These are phyloP conservation scores for Dothiorella sarmentorum DNA, from an alignment of 2,329 filamentous ascomycete species.

Conservation along the genomic window DNA sequence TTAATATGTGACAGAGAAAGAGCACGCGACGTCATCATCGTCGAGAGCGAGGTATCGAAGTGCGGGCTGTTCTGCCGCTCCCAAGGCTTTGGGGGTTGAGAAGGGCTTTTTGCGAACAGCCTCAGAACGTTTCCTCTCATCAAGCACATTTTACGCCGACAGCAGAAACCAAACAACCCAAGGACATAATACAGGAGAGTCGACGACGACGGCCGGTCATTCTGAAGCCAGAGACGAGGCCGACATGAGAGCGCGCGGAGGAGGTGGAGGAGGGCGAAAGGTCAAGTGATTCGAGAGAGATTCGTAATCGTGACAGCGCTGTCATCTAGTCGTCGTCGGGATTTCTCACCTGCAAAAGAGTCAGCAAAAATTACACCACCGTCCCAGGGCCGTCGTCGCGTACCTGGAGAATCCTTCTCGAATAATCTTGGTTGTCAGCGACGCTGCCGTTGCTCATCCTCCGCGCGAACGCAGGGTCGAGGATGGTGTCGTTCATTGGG, in stretches of 20 bases:
- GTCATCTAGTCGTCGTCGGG: slow-evolving; percentile 19
- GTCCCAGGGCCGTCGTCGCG: slow-evolving; percentile 26
- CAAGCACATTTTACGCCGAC: slow-evolving; percentile 12
- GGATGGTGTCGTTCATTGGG: slow-evolving; percentile 74
- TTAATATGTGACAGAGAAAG: slow-evolving; percentile 18
- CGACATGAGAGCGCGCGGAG: slow-evolving; percentile 9
- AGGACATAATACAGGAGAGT: slow-evolving; percentile 15
- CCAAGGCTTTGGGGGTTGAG: background rate
- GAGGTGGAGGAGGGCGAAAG: slow-evolving; percentile 4
- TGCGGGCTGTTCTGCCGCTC: slow-evolving; percentile 2
- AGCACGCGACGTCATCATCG: slow-evolving; percentile 17
- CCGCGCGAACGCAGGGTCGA: slow-evolving; percentile 79
- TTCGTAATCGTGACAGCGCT: slow-evolving; percentile 20
- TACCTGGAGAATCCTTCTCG: slow-evolving; percentile 91
- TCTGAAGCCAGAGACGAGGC: background rate
- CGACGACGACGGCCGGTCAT: background rate
- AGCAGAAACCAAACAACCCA: slow-evolving; percentile 6
- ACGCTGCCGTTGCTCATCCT: slow-evolving; percentile 93
- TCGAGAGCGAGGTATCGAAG: slow-evolving; percentile 17
- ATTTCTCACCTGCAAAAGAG: slow-evolving; percentile 16
- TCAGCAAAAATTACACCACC: background rate
- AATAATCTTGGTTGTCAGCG: slow-evolving; percentile 96
- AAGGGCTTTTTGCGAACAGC: background rate
- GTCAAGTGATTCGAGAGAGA: slow-evolving; percentile 19
- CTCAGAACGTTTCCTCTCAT: slow-evolving; percentile 9